phyloP scores from a whole-genome alignment of 1,139 yeast species.

The Entelexis sorbosivorans region DNA sequence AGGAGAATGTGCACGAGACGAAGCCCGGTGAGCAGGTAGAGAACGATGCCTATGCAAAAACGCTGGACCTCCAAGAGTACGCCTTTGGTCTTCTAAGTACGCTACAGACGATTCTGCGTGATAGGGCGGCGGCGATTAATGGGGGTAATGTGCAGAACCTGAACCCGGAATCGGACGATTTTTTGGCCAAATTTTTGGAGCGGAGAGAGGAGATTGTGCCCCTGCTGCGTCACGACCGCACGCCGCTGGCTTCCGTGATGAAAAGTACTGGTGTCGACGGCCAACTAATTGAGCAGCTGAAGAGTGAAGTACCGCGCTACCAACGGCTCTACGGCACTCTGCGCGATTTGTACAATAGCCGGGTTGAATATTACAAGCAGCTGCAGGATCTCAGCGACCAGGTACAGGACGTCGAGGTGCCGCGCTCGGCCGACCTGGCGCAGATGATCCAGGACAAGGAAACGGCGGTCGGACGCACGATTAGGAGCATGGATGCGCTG shows the following conservation, averaged over 20 bases:
- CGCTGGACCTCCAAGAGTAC: slow-evolving; percentile 62
- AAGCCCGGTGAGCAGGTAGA: slow-evolving; percentile 33
- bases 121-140: slow-evolving; percentile 42
- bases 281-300: not conserved
- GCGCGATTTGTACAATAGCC: slow-evolving; percentile 60
- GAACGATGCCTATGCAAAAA: slow-evolving; percentile 69
- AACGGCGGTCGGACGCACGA: slow-evolving; percentile 1
- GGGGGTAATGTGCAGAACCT: slow-evolving; percentile 25
- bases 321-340: slow-evolving; percentile 45
- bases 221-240: slow-evolving; percentile 5
- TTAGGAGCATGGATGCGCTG: not conserved
- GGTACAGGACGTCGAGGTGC: slow-evolving; percentile 36
- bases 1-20: slow-evolving; percentile 30
- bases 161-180: slow-evolving; percentile 1
- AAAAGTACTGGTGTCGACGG: not conserved
- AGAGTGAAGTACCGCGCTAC: slow-evolving; percentile 30
- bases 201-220: slow-evolving; percentile 12
- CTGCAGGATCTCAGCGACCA: slow-evolving; percentile 79
- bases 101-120: slow-evolving; percentile 45
- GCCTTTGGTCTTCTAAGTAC: slow-evolving; percentile 56
- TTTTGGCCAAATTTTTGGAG: not conserved
- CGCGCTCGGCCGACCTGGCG: slow-evolving; percentile 14
- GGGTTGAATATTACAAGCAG: slow-evolving; percentile 71
- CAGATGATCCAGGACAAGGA: slow-evolving; percentile 16
- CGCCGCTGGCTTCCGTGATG: slow-evolving; percentile 7